Evolutionary conservation across 495 filamentous ascomycete species (phyloP).

Genomic region (Cercophora newfieldiana): DNA sequence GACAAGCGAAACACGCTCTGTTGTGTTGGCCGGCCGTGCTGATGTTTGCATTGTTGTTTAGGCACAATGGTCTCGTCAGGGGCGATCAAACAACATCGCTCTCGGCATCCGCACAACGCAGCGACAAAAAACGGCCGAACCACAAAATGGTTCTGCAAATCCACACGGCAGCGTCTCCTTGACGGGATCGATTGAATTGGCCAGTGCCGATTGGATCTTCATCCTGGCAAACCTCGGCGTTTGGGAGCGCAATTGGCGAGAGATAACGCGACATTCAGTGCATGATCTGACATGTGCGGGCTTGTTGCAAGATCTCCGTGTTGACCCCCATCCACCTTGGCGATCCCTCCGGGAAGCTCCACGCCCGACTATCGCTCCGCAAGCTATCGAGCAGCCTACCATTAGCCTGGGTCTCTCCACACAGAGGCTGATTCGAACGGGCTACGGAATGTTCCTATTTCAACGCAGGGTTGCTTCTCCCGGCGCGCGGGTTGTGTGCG

Average conservation of each 20-base stretch:
- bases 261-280: constrained; percentile 9
- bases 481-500: constrained; percentile 4
- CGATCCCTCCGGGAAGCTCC: constrained; percentile 9
- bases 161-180: background rate
- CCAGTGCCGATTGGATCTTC: background rate
- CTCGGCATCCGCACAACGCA: background rate
- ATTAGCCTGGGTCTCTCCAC: constrained; percentile 15
- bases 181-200: background rate
- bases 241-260: constrained; percentile 16
- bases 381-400: background rate
- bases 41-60: background rate
- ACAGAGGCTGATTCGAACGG: constrained; percentile 14
- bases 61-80: constrained; percentile 4
- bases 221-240: constrained; percentile 1
- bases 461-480: constrained; percentile 9
- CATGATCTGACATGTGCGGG: background rate
- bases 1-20: background rate
- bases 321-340: constrained; percentile 16
- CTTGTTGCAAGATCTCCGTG: constrained; percentile 7
- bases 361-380: constrained; percentile 4
- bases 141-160: constrained; percentile 3
- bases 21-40: background rate
- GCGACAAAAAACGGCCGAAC: background rate
- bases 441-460: background rate
- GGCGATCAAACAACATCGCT: constrained; percentile 16